Conservation (phyloP, 2,329 filamentous ascomycete species). For the Colletotrichum abscissum region DNA sequence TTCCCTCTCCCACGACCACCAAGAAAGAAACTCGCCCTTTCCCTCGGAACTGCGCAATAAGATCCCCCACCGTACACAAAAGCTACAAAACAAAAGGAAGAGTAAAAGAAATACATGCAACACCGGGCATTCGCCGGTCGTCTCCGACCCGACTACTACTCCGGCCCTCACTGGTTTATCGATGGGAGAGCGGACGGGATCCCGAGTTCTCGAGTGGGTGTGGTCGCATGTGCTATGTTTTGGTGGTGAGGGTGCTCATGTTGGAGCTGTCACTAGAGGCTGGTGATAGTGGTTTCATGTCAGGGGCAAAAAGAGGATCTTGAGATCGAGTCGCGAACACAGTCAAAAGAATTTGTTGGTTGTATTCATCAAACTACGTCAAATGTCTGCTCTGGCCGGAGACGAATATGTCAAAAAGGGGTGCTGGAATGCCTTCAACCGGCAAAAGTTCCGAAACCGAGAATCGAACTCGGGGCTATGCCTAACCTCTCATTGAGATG, state of each 20-base stretch:
- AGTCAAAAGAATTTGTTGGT: too few species aligned
- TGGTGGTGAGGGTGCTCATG: neutral
- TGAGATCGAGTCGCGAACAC: too few species aligned
- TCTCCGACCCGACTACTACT: conserved; percentile 10
- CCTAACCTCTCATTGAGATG: conserved; percentile 9
- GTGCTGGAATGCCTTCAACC: neutral
- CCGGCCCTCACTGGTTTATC: conserved; percentile 11
- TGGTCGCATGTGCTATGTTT: neutral
- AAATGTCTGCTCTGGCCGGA: neutral
- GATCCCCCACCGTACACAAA: neutral
- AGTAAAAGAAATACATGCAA: neutral
- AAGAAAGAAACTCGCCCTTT: neutral
- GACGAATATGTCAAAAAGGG: neutral
- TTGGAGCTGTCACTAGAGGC: neutral
- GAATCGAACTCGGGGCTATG: conserved; percentile 34
- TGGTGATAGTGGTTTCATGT: too few species aligned
- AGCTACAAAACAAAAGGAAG: neutral
- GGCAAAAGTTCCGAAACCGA: conserved; percentile 27
- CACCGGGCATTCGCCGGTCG: conserved; percentile 3
- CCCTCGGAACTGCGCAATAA: neutral
- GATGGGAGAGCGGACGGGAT: conserved; percentile 13
- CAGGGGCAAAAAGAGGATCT: too few species aligned
- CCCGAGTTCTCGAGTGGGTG: conserved; percentile 9
- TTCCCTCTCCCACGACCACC: too few species aligned
- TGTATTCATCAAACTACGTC: neutral